Conservation (phyloP, 805 yeast species). For the Hanseniaspora taiwanica region DNA sequence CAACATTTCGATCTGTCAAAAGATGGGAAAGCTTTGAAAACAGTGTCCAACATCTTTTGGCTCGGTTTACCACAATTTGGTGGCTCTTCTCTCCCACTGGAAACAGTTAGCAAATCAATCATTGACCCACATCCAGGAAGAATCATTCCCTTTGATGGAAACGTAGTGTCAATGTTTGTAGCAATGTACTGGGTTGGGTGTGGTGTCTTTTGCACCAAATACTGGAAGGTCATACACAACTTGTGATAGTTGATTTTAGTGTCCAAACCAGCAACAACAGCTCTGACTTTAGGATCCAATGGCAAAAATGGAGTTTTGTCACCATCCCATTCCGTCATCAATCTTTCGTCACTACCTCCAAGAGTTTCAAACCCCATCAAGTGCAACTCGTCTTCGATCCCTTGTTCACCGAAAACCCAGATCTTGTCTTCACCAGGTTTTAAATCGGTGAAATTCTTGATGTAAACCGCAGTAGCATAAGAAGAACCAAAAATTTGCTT, state of each 20-base stretch:
- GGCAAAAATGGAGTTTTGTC: conserved; percentile 39
- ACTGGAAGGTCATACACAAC: conserved; percentile 69
- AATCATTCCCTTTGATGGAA: conserved; percentile 73
- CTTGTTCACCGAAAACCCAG: conserved; percentile 81
- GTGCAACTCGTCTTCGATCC: conserved; percentile 67
- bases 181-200: conserved; percentile 66
- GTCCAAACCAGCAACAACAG: conserved; percentile 84
- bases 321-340: conserved; percentile 42
- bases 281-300: conserved; percentile 64
- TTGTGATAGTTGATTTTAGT: conserved; percentile 67
- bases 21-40: conserved; percentile 49
- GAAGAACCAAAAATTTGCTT: conserved; percentile 85
- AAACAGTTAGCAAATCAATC: conserved; percentile 59
- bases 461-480: conserved; percentile 80
- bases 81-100: conserved; percentile 65
- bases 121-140: conserved; percentile 95
- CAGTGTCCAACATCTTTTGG: conserved; percentile 79
- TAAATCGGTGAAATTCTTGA: conserved; percentile 60
- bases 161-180: conserved; percentile 90
- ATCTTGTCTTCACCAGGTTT: conserved; percentile 62
- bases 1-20: conserved; percentile 49
- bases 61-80: conserved; percentile 90
- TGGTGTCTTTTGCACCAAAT: conserved; percentile 37
- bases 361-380: conserved; percentile 61
- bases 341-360: conserved; percentile 71